Evolutionary conservation across 1,284 basidiomycete genomes (phyloP).

Genomic region (Cryptococcus deneoformans): DNA sequence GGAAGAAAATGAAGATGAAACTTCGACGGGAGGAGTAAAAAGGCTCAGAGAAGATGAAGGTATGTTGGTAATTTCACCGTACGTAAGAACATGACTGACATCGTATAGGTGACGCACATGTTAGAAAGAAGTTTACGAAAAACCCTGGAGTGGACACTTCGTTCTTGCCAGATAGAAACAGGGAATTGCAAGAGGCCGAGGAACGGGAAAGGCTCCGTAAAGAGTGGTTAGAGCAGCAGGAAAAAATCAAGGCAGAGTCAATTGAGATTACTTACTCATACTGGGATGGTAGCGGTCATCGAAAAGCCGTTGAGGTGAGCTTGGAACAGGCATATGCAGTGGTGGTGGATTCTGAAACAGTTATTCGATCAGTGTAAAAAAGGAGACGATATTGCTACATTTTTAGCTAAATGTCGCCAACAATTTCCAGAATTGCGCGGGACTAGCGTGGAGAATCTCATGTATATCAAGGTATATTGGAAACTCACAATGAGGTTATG

Average conservation of each 20-base stretch:
- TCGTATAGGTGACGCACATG: slow-evolving; percentile 10
- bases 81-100: neutral
- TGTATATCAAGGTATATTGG: slow-evolving; percentile 87
- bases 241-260: slow-evolving; percentile 38
- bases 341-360: neutral
- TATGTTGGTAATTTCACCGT: slow-evolving; percentile 4
- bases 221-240: slow-evolving; percentile 84
- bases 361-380: slow-evolving; percentile 77
- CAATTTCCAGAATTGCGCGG: slow-evolving; percentile 90
- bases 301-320: slow-evolving; percentile 84
- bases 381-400: slow-evolving; percentile 85
- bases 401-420: slow-evolving; percentile 87
- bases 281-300: slow-evolving; percentile 98
- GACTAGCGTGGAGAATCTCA: slow-evolving; percentile 89
- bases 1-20: slow-evolving; percentile 51
- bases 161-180: slow-evolving; percentile 93
- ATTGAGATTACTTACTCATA: slow-evolving; percentile 71
- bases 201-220: slow-evolving; percentile 85
- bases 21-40: slow-evolving; percentile 11
- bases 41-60: slow-evolving; percentile 31
- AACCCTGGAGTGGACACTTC: slow-evolving; percentile 97
- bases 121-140: slow-evolving; percentile 75
- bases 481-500: neutral
- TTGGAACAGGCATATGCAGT: neutral
- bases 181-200: slow-evolving; percentile 85